Evolutionary conservation across 805 yeast species (phyloP).

Genomic region (Saturnispora kantuleensis): DNA sequence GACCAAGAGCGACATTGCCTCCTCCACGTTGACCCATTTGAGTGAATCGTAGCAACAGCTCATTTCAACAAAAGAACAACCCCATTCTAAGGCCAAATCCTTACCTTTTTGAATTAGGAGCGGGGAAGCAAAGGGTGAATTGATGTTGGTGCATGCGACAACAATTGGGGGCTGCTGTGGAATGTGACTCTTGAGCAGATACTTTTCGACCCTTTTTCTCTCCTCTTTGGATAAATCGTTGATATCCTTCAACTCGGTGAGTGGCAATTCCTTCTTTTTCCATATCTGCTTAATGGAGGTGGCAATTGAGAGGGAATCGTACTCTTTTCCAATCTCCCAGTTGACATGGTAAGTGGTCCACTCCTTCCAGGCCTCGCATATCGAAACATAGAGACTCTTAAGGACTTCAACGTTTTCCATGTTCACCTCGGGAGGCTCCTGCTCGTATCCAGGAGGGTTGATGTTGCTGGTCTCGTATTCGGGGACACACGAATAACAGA

Average conservation of each 20-base stretch:
- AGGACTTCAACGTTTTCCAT: conserved; percentile 26
- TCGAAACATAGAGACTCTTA: conserved; percentile 42
- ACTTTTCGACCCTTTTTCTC: conserved; percentile 4
- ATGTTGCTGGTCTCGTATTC: conserved; percentile 28
- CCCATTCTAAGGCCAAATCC: conserved; percentile 50
- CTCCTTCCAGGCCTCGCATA: conserved; percentile 69
- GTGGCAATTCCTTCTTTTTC: conserved; percentile 28
- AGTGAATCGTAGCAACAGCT: conserved; percentile 34
- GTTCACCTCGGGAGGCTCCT: background rate
- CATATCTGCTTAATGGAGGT: conserved; percentile 49
- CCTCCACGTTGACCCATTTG: conserved; percentile 43
- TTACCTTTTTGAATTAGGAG: conserved; percentile 47
- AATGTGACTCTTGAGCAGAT: background rate
- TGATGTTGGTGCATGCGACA: conserved; percentile 54
- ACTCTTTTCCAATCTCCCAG: conserved; percentile 59
- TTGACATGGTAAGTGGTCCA: conserved; percentile 42
- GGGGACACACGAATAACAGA: conserved; percentile 64
- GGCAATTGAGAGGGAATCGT: conserved; percentile 53
- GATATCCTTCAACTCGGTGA: conserved; percentile 2
- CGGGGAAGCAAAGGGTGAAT: conserved; percentile 52
- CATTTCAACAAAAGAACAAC: conserved; percentile 53
- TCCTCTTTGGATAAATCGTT: background rate
- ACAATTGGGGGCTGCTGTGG: conserved; percentile 49
- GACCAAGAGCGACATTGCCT: conserved; percentile 44
- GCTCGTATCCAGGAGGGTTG: conserved; percentile 14